A percentile compares a stretch with the other conserved stretches of the same genome.
phyloP scores from a whole-genome alignment of 164 flowering plant species.

The Brasenia schreberi region DNA sequence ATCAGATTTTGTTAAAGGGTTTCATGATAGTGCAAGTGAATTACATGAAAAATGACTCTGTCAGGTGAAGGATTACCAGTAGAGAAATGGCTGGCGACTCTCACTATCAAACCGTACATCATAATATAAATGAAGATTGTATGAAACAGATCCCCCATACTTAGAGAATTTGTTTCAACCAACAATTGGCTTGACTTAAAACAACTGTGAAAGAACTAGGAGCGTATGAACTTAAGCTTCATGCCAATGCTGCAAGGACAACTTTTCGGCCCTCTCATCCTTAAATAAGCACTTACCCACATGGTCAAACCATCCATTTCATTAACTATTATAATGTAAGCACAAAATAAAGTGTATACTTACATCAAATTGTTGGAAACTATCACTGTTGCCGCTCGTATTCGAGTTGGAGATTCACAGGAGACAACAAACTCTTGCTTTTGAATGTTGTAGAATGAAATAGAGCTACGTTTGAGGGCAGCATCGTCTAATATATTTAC shows the following conservation, averaged over 20 bases:
- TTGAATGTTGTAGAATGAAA: conserved; percentile 29
- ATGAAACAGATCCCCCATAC: background rate
- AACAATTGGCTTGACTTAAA: background rate
- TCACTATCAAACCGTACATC: conserved; percentile 39
- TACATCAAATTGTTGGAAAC: background rate
- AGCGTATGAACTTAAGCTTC: conserved; percentile 44
- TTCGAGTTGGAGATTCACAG: conserved; percentile 41
- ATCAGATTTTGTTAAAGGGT: too few relatives aligned
- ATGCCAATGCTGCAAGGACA: conserved; percentile 71
- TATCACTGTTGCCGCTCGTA: conserved; percentile 50
- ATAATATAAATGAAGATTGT: conserved; percentile 49
- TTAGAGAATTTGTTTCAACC: too few relatives aligned
- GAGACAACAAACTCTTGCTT: conserved; percentile 45
- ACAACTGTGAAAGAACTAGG: background rate
- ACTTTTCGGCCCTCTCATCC: conserved; percentile 62
- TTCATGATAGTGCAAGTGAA: too few relatives aligned
- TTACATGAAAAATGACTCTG: too few relatives aligned
- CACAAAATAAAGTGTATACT: background rate
- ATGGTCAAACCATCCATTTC: conserved; percentile 12
- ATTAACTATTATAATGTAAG: background rate
- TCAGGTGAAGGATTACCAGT: conserved; percentile 23
- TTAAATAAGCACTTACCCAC: conserved; percentile 69
- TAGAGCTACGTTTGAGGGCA: conserved; percentile 32
- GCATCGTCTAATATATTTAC: conserved; percentile 63
- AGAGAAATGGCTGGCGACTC: conserved; percentile 55